Percentiles rank a stretch among this genome's conserved stretches.
These are phyloP conservation scores for Antitrichia curtipendula DNA, from an alignment of 225 moss, liverwort and hornwort species.

Conservation along the genomic window DNA sequence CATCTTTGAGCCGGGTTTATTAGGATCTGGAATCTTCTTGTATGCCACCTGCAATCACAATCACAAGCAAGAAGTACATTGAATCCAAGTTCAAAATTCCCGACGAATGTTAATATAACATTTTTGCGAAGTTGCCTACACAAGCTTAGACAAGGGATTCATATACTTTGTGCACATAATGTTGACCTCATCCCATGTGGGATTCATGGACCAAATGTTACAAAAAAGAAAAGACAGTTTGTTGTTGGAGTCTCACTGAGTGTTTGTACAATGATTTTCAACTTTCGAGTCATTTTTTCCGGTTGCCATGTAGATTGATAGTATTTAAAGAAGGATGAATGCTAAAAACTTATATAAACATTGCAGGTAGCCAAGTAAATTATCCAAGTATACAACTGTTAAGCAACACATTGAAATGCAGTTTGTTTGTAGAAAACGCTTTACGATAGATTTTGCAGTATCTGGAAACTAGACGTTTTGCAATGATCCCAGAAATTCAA, in stretches of 20 bases:
- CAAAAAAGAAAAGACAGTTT: neutral
- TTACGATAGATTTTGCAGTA: neutral
- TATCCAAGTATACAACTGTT: fast-evolving
- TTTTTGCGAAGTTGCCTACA: fast-evolving
- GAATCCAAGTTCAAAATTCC: neutral
- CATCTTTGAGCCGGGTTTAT: constrained; percentile 69
- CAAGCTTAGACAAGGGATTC: neutral
- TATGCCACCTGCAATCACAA: constrained; percentile 39
- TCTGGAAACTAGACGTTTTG: neutral
- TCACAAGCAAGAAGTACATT: neutral
- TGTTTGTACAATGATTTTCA: neutral
- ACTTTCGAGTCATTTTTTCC: neutral
- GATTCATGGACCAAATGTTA: too few relatives aligned
- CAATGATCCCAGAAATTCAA: neutral
- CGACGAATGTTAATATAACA: neutral
- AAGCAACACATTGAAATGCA: neutral
- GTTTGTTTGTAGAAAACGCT: too few relatives aligned
- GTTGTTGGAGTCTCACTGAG: neutral
- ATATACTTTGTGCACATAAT: neutral
- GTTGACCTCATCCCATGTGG: neutral
- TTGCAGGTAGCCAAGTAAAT: fast-evolving
- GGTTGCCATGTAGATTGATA: neutral
- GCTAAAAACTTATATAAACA: neutral
- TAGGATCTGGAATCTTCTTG: constrained; percentile 61
- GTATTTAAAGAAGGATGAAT: fast-evolving